A percentile compares a stretch with the other conserved stretches of the same genome.
Evolutionary conservation across 75 land plant genomes (phyloP).

Genomic region (Pseudotsuga menziesii): DNA sequence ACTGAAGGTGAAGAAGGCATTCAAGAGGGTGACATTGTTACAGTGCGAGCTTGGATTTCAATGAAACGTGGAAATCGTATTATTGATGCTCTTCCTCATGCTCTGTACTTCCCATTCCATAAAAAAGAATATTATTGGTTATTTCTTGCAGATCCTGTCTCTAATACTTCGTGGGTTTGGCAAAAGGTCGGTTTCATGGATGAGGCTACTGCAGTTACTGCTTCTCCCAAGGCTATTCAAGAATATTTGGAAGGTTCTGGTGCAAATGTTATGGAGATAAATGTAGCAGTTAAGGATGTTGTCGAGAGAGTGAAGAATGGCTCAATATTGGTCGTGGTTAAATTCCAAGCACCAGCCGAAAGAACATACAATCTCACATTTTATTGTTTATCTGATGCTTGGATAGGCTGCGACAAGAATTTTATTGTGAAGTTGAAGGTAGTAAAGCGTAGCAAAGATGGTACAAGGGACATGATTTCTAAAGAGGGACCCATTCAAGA

Average conservation of each 20-base stretch:
- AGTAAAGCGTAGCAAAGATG: too few relatives aligned
- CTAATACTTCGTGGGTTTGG: conserved; percentile 78
- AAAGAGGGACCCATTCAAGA: too few relatives aligned
- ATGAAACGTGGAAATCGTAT: conserved; percentile 66
- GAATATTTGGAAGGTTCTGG: conserved; percentile 70
- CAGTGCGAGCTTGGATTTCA: conserved; percentile 78
- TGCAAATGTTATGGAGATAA: conserved; percentile 51
- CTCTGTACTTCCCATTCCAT: conserved; percentile 68
- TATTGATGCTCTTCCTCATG: conserved; percentile 70
- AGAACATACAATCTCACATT: conserved; percentile 64
- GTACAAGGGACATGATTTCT: too few relatives aligned
- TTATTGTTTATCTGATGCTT: conserved; percentile 71
- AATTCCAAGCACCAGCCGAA: too few relatives aligned
- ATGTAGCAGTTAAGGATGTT: conserved; percentile 55
- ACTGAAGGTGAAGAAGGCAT: conserved; percentile 96
- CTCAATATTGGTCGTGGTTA: conserved; percentile 61
- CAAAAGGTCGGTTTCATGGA: conserved; percentile 78
- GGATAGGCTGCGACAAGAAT: conserved; percentile 81
- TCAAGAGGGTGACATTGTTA: conserved; percentile 89
- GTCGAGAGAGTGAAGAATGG: conserved; percentile 61
- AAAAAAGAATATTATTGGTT: conserved; percentile 90
- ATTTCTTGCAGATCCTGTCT: conserved; percentile 58
- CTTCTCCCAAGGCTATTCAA: conserved; percentile 73
- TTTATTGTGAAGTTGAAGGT: conserved; percentile 56
- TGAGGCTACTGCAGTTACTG: conserved; percentile 57